These are phyloP conservation scores for Blepharisma stoltei DNA, from an alignment of 73 alveolate species.

Conservation along the genomic window DNA sequence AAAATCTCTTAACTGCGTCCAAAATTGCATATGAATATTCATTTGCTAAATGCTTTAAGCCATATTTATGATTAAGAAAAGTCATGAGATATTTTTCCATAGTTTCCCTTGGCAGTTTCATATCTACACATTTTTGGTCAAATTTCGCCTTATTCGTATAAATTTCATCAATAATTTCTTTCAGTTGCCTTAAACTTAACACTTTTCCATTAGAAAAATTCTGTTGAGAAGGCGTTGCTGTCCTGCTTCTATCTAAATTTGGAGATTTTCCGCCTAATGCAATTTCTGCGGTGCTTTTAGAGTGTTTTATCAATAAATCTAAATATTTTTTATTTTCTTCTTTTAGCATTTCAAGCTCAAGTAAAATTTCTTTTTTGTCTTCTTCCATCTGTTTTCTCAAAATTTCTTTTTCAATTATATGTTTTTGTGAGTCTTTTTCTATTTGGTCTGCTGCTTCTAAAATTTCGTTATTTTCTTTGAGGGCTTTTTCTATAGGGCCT, in stretches of 20 bases:
- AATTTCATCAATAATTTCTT: conserved; percentile 84
- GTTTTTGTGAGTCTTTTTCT: conserved; percentile 29
- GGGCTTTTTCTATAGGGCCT: conserved; percentile 29
- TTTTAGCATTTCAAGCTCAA: conserved; percentile 34
- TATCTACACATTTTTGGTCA: conserved; percentile 89
- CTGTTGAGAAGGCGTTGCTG: conserved; percentile 12
- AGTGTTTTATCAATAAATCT: conserved; percentile 36
- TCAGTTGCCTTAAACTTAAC: conserved; percentile 67
- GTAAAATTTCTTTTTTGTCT: conserved; percentile 42
- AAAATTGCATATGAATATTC: conserved; percentile 96
- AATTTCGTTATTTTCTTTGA: conserved; percentile 18
- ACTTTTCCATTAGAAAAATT: conserved; percentile 33
- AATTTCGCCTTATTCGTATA: conserved; percentile 75
- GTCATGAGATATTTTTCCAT: conserved; percentile 96
- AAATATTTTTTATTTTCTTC: conserved; percentile 52
- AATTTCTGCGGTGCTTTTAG: conserved; percentile 35
- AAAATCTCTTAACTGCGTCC: conserved; percentile 81
- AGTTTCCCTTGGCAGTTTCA: conserved; percentile 89
- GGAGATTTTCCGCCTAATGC: conserved; percentile 24
- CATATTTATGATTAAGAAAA: conserved; percentile 91
- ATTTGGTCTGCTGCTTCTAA: conserved; percentile 32
- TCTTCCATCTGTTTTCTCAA: conserved; percentile 34
- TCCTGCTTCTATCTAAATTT: neutral
- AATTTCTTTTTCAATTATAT: conserved; percentile 34
- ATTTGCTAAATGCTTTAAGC: conserved; percentile 84